Base-by-base conservation (phyloP, 2,329 filamentous ascomycete species). In the Aspergillus proliferans region DNA sequence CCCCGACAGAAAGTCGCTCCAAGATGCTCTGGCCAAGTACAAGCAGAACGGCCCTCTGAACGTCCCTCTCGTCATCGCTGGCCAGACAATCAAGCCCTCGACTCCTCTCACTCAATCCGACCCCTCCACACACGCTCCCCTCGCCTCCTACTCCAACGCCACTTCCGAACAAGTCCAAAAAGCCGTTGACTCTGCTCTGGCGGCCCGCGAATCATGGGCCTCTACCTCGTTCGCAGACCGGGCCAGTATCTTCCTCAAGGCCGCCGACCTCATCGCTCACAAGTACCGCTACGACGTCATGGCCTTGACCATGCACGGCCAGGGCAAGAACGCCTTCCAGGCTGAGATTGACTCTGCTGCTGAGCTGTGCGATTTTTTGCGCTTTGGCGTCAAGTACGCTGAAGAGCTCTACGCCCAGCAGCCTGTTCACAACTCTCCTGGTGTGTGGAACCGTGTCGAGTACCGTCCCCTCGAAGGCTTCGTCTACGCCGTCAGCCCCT, bases 321-420 rank as follows among this genome's bases (percentile, higher is more conserved):
- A 98, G 73, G 92, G 93, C 63, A 97, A 97, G 82, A 97, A 96
- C 69, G 89, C 88, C 43, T 97, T 90, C 90, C 92, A 98, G 73
- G 92, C 93, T n/a, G 92, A 98, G 78, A 97, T 97, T 56, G 92
- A 97, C 70, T 81, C 91, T 36, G 92, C 92, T 15, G 92, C 92
- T 7, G 93, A 98, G 77, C 74, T 95, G 60, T 86, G 83, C 59
- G 92, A 98, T 69, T 97, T 97, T 73, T 76, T 97, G 67, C 83
- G 90, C 65, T 76, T 96, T 77, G 93, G 93, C 65, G 92, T 96
- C 47, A 84, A 91, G 69, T 96, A 93, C 65, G 92, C 92, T 24
- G 86, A 95, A 73, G 88, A 96, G 67, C 76, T 95, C 48, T 95
- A 96, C 68, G 81, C 82, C 34, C 84, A 89, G 66, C 93, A 98